phyloP scores from a whole-genome alignment of 805 yeast species.

The Clavispora asparagi region DNA sequence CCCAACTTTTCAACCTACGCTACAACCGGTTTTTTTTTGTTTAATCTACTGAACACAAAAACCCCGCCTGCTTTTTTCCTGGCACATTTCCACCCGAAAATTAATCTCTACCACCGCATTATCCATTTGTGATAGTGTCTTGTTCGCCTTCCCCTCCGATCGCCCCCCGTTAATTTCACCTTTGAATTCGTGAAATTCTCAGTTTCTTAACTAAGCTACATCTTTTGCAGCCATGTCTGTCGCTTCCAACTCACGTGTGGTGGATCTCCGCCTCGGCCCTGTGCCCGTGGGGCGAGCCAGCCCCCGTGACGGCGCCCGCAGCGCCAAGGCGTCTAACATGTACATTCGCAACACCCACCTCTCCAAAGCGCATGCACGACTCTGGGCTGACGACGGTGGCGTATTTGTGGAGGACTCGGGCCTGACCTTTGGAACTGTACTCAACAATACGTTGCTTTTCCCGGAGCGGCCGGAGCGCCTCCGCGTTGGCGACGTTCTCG shows the following conservation, averaged over 20 bases:
- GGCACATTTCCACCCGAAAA: too few relatives aligned
- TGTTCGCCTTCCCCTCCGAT: too few relatives aligned
- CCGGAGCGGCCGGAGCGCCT: slow-evolving; percentile 12
- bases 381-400: slow-evolving; percentile 14
- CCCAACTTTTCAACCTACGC: neutral
- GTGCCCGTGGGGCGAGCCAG: slow-evolving; percentile 26
- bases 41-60: too few relatives aligned
- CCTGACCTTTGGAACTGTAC: slow-evolving; percentile 37
- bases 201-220: neutral
- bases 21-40: too few relatives aligned
- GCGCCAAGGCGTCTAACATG: slow-evolving; percentile 25
- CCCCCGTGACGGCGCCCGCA: slow-evolving; percentile 20
- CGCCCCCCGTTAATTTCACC: too few relatives aligned
- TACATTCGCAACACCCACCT: slow-evolving; percentile 30
- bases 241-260: neutral
- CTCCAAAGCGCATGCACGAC: slow-evolving; percentile 33
- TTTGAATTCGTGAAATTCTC: too few relatives aligned
- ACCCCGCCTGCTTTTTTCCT: too few relatives aligned
- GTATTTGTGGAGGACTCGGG: slow-evolving; percentile 24
- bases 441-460: slow-evolving; percentile 22
- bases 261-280: slow-evolving; percentile 4
- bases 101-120: too few relatives aligned
- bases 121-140: too few relatives aligned
- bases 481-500: slow-evolving; percentile 23
- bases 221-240: neutral